Base-by-base conservation (phyloP, 192 early-diverging fungal genomes). In the Mortierella claussenii region DNA sequence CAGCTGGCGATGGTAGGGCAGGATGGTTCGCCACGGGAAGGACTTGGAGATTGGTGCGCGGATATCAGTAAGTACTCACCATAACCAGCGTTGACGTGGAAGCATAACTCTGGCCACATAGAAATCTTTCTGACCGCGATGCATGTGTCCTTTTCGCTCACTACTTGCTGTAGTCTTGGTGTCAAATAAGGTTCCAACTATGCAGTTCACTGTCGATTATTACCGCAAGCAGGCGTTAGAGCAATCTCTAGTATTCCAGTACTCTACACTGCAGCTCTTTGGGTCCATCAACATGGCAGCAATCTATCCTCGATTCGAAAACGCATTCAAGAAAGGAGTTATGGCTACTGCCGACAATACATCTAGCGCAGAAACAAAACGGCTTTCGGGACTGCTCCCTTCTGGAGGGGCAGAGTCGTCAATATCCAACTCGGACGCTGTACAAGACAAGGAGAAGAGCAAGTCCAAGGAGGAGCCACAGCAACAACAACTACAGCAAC, bases 1-100 rank as follows among this genome's bases (percentile, higher is more conserved):
- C 31, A 7, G 27, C 43, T 8, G 44, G 26, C 2, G 32, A 45
- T 8, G 1, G 26, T 30, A 20, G 37, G 47, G 26, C 37, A 27
- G 18, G 52, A 55, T 18, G 23, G 45, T 13, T n/a, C 24, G 28
- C 45, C 31, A 3, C 59, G 58, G 13, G 51, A 76, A 2, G 64
- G 58, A 36, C 64, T 76, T 10, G 73, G 73, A n/a, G 73, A 76
- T 24, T 66, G 73, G 58, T 76, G 73, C 27, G 64, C 64, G 24
- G 73, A 76, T 44, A 76, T 67, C n/a, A 53, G 73, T 76, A 67
- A 51, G 59, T 34, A 23, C 8, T 23, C 8, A 30, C 24, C 26
- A 33, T 5, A 37, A 37, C 2, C 9, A 37, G 1, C 24, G 18
- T 23, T n/a, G n/a, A 36, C n/a, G n/a, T n/a, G n/a, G n/a, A n/a